Evolutionary conservation across 176 grass and related monocot genomes (phyloP).

Genomic region (Elaeis guineensis): DNA sequence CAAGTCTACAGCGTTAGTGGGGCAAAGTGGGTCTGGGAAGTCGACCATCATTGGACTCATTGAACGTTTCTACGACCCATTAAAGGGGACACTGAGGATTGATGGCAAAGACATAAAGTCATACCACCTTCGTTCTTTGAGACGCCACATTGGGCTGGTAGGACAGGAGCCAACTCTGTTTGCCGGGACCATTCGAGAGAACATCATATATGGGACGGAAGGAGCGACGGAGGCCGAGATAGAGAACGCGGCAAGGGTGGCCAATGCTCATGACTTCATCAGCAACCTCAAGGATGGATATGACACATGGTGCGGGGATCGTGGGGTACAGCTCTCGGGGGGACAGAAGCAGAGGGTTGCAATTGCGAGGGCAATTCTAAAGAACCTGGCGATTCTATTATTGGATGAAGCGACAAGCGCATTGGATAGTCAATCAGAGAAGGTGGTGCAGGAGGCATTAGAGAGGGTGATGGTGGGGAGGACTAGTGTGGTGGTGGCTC

Average conservation of each 20-base stretch:
- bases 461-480: conserved; percentile 80
- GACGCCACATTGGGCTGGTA: conserved; percentile 77
- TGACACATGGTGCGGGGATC: conserved; percentile 77
- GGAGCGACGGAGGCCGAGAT: conserved; percentile 51
- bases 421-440: conserved; percentile 86
- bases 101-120: conserved; percentile 65
- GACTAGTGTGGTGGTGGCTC: conserved; percentile 83
- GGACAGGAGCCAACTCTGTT: conserved; percentile 97
- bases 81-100: conserved; percentile 56
- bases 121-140: conserved; percentile 58
- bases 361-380: conserved; percentile 85
- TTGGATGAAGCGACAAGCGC: conserved; percentile 94
- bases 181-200: conserved; percentile 66
- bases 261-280: conserved; percentile 89
- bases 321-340: conserved; percentile 82
- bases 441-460: conserved; percentile 78
- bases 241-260: conserved; percentile 63
- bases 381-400: conserved; percentile 71
- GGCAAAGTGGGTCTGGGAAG: conserved; percentile 95
- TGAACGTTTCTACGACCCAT: conserved; percentile 89
- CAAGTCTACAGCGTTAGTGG: conserved; percentile 83
- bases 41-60: conserved; percentile 91
- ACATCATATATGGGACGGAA: conserved; percentile 70
- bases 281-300: conserved; percentile 94
- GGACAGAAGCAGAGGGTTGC: conserved; percentile 94